Evolutionary conservation across 768 basidiomycete genomes (phyloP), one percentile per base, ranked within the genome.

Genomic region (Tulasnella sp.): DNA sequence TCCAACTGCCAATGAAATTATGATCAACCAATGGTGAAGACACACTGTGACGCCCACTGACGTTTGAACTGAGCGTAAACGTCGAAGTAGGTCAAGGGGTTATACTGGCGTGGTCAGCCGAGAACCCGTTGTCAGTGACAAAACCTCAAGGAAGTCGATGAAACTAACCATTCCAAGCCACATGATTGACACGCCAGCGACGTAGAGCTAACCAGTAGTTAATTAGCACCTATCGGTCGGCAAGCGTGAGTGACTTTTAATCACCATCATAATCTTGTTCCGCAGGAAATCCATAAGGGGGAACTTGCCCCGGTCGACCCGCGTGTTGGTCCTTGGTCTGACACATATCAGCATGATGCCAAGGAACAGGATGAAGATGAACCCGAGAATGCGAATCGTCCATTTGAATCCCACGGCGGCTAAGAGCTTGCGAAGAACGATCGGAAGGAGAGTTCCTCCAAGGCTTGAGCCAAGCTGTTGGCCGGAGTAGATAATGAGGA

Each of bases 301-400:
- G 79, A 64, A 86, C 82, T 14, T 78, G 80, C 0, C 88, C 85
- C 0, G 87, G 80, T 2, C 87, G 82, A 67, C 86, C 82, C 73
- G 80, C 77, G 16, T 82, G 75, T 42, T 52, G 74, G 79, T 82
- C 34, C 26, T n/a, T 32, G 29, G 36, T 5, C 29, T 32, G 67
- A 62, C 64, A 37, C 35, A 36, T 4, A 65, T 9, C 2, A 36
- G 90, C 19, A 85, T 82, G 14, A 85, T 76, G 1, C 83, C 84
- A 5, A 91, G 81, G 0, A 83, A 77, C 17, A 83, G 73, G 0
- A 89, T 73, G 0, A 90, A 77, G 16, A 90, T 85, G 74, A 91
- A 87, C 1, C 86, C 90, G 59, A 91, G 79, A 36, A 89, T 85
- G 12, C 91, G 84, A 83, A 92, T 92, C 22, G 69, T 71, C 69